These are phyloP conservation scores for Arxiozyma slooffiae DNA, from an alignment of 1,139 yeast genomes.

Conservation along the genomic window DNA sequence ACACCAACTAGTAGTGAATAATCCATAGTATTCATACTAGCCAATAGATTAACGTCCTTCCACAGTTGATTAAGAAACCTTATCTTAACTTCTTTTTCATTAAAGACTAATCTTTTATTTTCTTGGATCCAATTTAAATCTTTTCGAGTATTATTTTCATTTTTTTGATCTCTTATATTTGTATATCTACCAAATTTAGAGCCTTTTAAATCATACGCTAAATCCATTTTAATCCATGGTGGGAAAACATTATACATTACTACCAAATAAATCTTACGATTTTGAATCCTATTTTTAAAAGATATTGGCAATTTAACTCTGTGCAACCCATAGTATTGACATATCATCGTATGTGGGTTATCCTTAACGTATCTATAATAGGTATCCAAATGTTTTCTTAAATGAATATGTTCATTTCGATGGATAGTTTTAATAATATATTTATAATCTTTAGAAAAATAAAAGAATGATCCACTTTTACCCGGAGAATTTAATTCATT, in stretches of 20 bases:
- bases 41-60: no score
- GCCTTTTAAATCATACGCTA: conserved; percentile 84
- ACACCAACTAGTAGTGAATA: no score
- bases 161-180: conserved; percentile 9
- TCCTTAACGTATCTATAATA: conserved; percentile 70
- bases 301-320: conserved; percentile 79
- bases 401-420: conserved; percentile 79
- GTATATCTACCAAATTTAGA: conserved; percentile 77
- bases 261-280: conserved; percentile 76
- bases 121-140: conserved; percentile 72
- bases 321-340: conserved; percentile 91
- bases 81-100: no score
- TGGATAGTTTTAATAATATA: conserved; percentile 91
- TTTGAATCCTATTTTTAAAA: conserved; percentile 31
- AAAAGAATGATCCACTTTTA: conserved; percentile 90
- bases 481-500: conserved; percentile 93
- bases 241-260: conserved; percentile 97
- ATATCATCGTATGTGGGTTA: conserved; percentile 78
- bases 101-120: no score
- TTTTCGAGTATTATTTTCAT: conserved; percentile 4
- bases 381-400: conserved; percentile 59
- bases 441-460: conserved; percentile 89
- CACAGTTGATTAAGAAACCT: no score
- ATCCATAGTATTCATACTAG: no score
- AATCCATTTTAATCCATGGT: conserved; percentile 77